Conservation (phyloP, 2,329 filamentous ascomycete species). For the Mollisiaceae sp. region DNA sequence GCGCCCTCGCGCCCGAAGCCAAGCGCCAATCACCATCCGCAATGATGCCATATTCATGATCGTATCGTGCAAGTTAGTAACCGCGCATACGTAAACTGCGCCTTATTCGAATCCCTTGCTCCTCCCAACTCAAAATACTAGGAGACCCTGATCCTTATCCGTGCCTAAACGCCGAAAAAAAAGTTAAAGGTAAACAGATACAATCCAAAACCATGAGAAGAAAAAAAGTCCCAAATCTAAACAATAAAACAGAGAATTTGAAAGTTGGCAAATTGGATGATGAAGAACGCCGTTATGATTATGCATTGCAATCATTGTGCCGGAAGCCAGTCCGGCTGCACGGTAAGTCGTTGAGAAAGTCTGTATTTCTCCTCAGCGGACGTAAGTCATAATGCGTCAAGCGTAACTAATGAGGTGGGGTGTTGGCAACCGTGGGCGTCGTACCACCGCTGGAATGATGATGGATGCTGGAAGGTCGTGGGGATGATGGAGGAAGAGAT, state of each 20-base stretch:
- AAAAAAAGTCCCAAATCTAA: slow-evolving; percentile 5
- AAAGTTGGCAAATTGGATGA: slow-evolving; percentile 9
- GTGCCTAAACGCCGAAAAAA: not conserved
- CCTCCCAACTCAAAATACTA: not conserved
- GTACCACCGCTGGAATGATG: slow-evolving; percentile 38
- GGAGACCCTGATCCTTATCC: not conserved
- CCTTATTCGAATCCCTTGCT: slow-evolving; percentile 1
- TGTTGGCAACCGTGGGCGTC: slow-evolving; percentile 41
- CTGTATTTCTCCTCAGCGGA: not conserved
- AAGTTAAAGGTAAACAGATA: not conserved
- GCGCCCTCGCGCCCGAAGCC: not conserved
- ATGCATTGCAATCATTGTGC: slow-evolving; percentile 10
- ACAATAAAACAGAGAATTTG: not conserved
- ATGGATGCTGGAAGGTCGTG: slow-evolving; percentile 37
- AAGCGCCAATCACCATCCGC: not conserved
- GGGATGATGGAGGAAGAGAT: slow-evolving; percentile 38
- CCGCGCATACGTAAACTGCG: not conserved
- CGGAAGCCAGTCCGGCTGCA: slow-evolving; percentile 4
- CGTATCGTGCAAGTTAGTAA: not conserved
- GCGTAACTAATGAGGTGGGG: slow-evolving; percentile 37
- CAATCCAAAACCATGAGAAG: not conserved
- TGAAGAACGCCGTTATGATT: slow-evolving; percentile 12
- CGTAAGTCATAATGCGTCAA: slow-evolving; percentile 13
- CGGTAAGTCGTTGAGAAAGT: not conserved
- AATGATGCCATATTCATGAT: not conserved